Base-by-base conservation (phyloP, 2,329 filamentous ascomycete species). In the Clonostachys chloroleuca region DNA sequence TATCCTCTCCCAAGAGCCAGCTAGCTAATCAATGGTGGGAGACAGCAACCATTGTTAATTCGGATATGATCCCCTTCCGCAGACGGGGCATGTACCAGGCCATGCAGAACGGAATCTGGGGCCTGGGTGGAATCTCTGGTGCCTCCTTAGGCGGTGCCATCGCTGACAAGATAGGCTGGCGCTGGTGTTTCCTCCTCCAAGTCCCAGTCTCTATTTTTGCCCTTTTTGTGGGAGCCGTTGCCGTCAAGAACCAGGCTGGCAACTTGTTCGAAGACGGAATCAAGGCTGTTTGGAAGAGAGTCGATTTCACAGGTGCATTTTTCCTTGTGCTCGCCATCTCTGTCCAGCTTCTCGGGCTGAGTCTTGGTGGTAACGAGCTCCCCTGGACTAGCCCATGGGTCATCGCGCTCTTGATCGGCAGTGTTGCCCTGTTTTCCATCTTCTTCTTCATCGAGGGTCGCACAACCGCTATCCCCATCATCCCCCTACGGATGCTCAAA, bases 171-270 rank as follows among this genome's bases (percentile, higher is more conserved):
- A 70, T 88, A 18, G 84, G 84, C 10, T 88, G 84, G 84, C 72
- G 85, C 18, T 85, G 79, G 75, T 84, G 80, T 47, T 87, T 86
- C 49, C 56, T 83, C 5, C 65, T 83, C 3, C 83, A 86, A 55
- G 77, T 83, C 0, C 83, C 83, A 0, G 59, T 86, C 0, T 83
- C 80, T 0, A 50, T 73, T 2, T 54, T 77, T n/a, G 81, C 80
- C 0, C 66, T 84, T 1, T 37, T 73, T 0, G 64, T 80, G 12
- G 81, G 80, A 0, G 70, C 69, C 34, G 52, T 79, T 3, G 78
- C 81, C 2, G 67, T 85, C 40, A 63, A 70, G 45, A 70, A 80
- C 47, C 71, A 72, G 8, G 47, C 62, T 1, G 54, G 59, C 9
- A 51, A 68, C n/a, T 51, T 50, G 33, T 52, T 56, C 10, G 54